Evolutionary conservation across 2,329 filamentous ascomycete genomes (phyloP).

Genomic region (Neodidymelliopsis sp.): DNA sequence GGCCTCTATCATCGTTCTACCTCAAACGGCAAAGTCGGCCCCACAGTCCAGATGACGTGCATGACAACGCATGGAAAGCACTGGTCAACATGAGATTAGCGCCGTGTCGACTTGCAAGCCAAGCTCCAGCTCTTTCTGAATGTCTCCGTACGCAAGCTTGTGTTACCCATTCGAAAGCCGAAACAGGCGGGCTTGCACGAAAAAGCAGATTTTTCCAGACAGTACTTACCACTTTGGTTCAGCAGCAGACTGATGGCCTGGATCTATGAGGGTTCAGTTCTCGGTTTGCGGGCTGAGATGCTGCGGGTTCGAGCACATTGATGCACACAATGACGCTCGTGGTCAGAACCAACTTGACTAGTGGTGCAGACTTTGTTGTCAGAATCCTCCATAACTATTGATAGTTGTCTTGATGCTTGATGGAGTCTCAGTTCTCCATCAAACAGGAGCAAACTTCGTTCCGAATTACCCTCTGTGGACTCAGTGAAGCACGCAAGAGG

Average conservation of each 20-base stretch:
- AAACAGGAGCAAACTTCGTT: neutral
- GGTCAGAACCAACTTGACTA: constrained; percentile 9
- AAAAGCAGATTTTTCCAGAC: constrained; percentile 27
- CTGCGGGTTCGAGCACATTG: constrained; percentile 35
- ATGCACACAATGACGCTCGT: constrained; percentile 31
- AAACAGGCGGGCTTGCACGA: constrained; percentile 29
- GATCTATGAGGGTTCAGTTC: constrained; percentile 25
- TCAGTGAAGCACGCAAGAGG: neutral
- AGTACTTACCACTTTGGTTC: constrained; percentile 25
- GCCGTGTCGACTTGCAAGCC: constrained; percentile 14
- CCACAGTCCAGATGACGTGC: constrained; percentile 22
- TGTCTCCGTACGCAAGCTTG: constrained; percentile 18
- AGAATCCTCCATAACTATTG: neutral
- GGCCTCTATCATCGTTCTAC: constrained; percentile 4
- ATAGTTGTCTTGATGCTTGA: neutral
- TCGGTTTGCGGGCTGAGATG: constrained; percentile 33
- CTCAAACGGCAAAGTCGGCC: constrained; percentile 5
- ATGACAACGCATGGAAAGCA: constrained; percentile 20
- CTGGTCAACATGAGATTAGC: constrained; percentile 15
- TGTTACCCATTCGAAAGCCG: constrained; percentile 20
- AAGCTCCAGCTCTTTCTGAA: constrained; percentile 12
- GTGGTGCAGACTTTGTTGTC: neutral
- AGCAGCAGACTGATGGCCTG: constrained; percentile 24
- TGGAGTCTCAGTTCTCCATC: neutral
- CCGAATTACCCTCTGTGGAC: neutral